Base-by-base conservation (phyloP, 2,329 filamentous ascomycete species). In the Aspergillus fischeri region DNA sequence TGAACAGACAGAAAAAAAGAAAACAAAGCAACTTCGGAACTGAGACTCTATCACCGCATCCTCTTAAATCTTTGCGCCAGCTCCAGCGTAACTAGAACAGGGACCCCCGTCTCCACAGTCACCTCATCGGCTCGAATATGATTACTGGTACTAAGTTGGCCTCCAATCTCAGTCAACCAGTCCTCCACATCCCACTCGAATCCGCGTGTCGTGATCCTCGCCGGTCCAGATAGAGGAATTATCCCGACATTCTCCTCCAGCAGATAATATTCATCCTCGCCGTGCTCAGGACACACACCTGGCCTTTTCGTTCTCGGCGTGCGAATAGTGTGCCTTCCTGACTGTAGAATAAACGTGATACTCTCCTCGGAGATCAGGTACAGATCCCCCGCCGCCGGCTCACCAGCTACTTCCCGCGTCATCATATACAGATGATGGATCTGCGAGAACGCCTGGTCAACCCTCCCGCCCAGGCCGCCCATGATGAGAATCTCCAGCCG, bases 381-480 rank as follows among this genome's bases (percentile, higher is more conserved):
- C 62, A 97, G 74, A 27, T 83, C 77, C 4, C 86, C 86, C 75
- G 61, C n/a, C 35, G 10, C 24, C 24, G 27, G 14, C 5, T 47
- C 11, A 7, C 52, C 25, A n/a, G 45, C 14, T 45, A 17, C 21
- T 9, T 80, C 75, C 64, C 81, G 58, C 4, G 63, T 70, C 63
- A 73, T 81, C 57, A 78, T 75, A 56, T 82, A 92, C 49, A 97
- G 81, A 70, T 97, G 90, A 71, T 96, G 91, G 53, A 99, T 82
- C 66, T 96, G 87, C 56, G 91, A 92, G 50, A 99, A 82, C 1
- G 89, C 93, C 72, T 99, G 94, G 73, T 99, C 94, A 17, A 97
- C 89, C 29, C 94, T 86, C 6, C 94, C 94, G 47, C 91, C 91
- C 0, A 97, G 82, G 1, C 92, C 91, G 44, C 93, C 92, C 6